Base-by-base conservation (phyloP, 2,329 filamentous ascomycete species). In the Pyricularia pennisetigena region DNA sequence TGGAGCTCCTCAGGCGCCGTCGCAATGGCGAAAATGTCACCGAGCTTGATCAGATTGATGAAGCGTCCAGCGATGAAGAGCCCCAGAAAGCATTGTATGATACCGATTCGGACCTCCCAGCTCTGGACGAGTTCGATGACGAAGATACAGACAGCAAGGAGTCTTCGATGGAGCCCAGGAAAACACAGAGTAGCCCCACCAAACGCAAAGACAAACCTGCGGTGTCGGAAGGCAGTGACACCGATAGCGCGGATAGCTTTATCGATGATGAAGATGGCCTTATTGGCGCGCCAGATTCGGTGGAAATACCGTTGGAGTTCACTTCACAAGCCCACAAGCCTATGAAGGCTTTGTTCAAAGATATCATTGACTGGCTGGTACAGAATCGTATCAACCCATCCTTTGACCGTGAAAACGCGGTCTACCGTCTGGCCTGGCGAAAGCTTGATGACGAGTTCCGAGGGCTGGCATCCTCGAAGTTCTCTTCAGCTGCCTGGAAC, bases 291-390 rank as follows among this genome's bases (percentile, higher is more conserved):
- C 86, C 85, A 1, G 78, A 82, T 10, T 76, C 79, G 6, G 69
- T 74, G 64, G 75, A 81, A 12, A 86, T 92, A 2, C 91, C 91
- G 0, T 80, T 94, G 0, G 81, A 90, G 72, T 93, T 92, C 75
- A 91, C 88, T 0, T 78, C 83, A 3, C 83, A 90, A 68, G 84
- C 86, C 0, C 87, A 88, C 70, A 88, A 88, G 72, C 90, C 90
- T 66, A 80, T 89, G 0, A 88, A 88, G 71, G 88, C 92, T 57
- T 86, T 93, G 66, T 94, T 94, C 79, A 86, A 85, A 65, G 87
- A 89, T 72, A 89, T 87, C 0, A 82, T 94, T 1, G 90, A 93
- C 74, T 94, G 91, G 91, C 89, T 94, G 78, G 88, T 94, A 2
- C 90, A 93, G 73, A 91, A 90, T 74, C 89, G 90, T 72, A 82